phyloP scores from a whole-genome alignment of 106 monocot species.

The Xerophyta viscosa region DNA sequence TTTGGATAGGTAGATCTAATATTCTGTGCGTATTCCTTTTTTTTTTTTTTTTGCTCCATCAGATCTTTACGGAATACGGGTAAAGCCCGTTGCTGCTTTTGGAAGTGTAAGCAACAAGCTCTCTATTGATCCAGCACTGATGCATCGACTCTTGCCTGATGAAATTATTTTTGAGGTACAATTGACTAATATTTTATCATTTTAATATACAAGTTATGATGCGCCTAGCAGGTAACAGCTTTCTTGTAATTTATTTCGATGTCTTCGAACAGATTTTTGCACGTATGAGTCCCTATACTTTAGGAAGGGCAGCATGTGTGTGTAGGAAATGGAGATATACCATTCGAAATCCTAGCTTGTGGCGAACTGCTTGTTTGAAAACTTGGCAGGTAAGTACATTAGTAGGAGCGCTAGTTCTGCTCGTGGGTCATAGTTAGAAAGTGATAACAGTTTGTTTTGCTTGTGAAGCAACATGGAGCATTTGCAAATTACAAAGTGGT shows the following conservation, averaged over 20 bases:
- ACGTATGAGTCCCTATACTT: conserved; percentile 58
- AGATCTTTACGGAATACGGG: conserved; percentile 86
- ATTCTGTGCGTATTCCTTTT: no score
- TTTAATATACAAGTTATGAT: no score
- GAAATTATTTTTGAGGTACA: conserved; percentile 85
- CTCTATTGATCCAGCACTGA: conserved; percentile 75
- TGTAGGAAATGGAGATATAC: conserved; percentile 95
- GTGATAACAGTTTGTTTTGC: background rate
- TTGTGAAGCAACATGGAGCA: conserved; percentile 60
- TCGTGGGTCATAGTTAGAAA: conserved; percentile 2
- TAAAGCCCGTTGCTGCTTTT: conserved; percentile 75
- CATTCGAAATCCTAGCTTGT: conserved; percentile 72
- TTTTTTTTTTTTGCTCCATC: conserved; percentile 4
- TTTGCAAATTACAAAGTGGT: conserved; percentile 52
- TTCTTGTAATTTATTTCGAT: no score
- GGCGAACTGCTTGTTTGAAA: conserved; percentile 84
- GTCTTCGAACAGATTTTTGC: conserved; percentile 54
- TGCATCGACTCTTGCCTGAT: conserved; percentile 84
- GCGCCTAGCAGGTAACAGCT: no score
- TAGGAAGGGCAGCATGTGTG: conserved; percentile 90
- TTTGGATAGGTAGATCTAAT: background rate
- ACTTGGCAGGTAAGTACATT: conserved; percentile 78
- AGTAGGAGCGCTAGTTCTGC: background rate
- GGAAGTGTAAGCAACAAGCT: conserved; percentile 68
- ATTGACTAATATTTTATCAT: no score